Conservation (phyloP, 352 stramenopile species). For the Globisporangium cystogenes region DNA sequence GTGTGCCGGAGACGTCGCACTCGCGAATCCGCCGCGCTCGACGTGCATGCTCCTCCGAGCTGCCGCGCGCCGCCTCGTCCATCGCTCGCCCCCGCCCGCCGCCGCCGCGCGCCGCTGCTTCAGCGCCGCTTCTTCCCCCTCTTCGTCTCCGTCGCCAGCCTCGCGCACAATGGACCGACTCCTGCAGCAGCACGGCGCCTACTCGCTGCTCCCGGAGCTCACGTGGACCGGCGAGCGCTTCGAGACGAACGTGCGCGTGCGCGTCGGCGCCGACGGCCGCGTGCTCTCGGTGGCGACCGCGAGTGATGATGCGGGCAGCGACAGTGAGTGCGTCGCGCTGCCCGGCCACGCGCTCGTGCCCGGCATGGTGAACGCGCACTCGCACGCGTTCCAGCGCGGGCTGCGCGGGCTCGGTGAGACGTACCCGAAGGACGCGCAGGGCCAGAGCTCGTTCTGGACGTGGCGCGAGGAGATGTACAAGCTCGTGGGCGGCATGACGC, state of each 20-base stretch:
- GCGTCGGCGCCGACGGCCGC: conserved; percentile 36
- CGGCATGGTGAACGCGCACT: conserved; percentile 81
- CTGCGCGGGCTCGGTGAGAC: conserved; percentile 70
- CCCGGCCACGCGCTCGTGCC: conserved; percentile 48
- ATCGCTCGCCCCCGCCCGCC: background rate
- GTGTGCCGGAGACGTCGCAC: too few relatives aligned
- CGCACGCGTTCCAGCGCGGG: conserved; percentile 70
- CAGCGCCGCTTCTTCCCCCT: background rate
- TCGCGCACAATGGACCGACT: conserved; percentile 16
- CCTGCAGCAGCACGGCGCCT: conserved; percentile 18
- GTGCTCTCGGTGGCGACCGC: conserved; percentile 33
- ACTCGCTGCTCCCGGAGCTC: conserved; percentile 58
- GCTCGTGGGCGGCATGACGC: conserved; percentile 59
- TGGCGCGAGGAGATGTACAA: conserved; percentile 85
- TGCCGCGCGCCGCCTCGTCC: background rate
- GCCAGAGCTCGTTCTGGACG: conserved; percentile 69
- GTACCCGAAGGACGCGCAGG: conserved; percentile 38
- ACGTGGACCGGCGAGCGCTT: conserved; percentile 61
- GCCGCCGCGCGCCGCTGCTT: background rate
- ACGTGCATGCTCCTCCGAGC: conserved; percentile 8
- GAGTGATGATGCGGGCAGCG: background rate
- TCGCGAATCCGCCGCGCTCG: background rate
- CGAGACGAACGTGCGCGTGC: conserved; percentile 44
- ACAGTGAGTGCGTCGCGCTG: conserved; percentile 17
- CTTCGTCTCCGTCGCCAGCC: background rate